These are phyloP conservation scores for Pichia sp. DNA, from an alignment of 1,139 yeast genomes.

Conservation along the genomic window DNA sequence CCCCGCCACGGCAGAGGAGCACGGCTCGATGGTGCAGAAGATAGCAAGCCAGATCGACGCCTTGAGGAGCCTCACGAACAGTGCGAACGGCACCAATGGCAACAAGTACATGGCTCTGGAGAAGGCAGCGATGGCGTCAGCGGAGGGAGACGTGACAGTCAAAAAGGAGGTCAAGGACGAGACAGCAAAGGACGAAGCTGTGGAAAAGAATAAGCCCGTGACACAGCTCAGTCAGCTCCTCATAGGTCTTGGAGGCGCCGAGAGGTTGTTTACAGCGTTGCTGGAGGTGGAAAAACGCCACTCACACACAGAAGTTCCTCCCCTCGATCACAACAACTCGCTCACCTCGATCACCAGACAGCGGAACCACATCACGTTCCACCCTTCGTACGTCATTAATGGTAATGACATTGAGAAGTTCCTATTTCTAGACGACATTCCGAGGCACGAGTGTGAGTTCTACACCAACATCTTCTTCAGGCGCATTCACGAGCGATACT, in stretches of 20 bases:
- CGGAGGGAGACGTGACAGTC: not conserved
- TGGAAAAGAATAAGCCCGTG: not conserved
- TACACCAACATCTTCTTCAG: slow-evolving; percentile 34
- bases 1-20: not conserved
- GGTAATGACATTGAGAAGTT: slow-evolving; percentile 23
- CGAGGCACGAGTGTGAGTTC: slow-evolving; percentile 29
- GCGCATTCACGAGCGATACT: slow-evolving; percentile 34
- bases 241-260: slow-evolving; percentile 29
- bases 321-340: slow-evolving; percentile 7
- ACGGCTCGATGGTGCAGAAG: not conserved
- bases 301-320: slow-evolving; percentile 20
- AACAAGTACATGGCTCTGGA: not conserved
- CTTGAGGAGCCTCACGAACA: not conserved
- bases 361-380: not conserved
- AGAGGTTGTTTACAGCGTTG: slow-evolving; percentile 32
- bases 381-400: slow-evolving; percentile 9
- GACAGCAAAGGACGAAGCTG: not conserved
- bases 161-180: not conserved
- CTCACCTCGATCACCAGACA: slow-evolving; percentile 8
- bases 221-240: slow-evolving; percentile 12
- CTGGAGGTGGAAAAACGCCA: slow-evolving; percentile 32
- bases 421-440: slow-evolving; percentile 27
- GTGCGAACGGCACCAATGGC: not conserved
- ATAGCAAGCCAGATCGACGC: slow-evolving; percentile 2
- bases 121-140: not conserved